Evolutionary conservation across 441 rosid genomes (phyloP).

Genomic region (Pelargonium citronellum): DNA sequence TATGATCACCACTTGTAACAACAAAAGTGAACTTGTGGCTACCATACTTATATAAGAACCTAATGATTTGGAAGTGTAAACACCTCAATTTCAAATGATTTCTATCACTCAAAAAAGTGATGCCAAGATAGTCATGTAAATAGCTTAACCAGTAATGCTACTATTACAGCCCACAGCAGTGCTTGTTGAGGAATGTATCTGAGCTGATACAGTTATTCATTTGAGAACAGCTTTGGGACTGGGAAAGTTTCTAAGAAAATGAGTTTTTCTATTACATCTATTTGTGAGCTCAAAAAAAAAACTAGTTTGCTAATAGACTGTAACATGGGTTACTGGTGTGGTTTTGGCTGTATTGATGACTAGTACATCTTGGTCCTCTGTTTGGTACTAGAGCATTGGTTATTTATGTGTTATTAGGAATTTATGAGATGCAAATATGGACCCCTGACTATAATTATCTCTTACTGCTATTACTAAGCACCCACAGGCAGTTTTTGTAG

Average conservation of each 20-base stretch:
- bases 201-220: neutral
- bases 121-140: constrained; percentile 5
- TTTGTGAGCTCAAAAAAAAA: no score
- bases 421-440: no score
- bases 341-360: no score
- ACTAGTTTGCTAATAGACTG: no score
- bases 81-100: neutral
- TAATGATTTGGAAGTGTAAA: constrained; percentile 1
- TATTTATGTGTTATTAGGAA: no score
- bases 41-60: neutral
- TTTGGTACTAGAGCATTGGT: no score
- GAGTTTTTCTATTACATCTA: no score
- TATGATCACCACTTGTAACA: constrained; percentile 1
- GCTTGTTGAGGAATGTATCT: neutral
- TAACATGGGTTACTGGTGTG: no score
- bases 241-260: no score
- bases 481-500: neutral
- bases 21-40: neutral
- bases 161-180: constrained; percentile 1
- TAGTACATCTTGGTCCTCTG: no score
- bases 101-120: neutral
- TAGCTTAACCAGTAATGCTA: neutral
- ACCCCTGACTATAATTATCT: no score
- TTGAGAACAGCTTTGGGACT: neutral
- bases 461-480: neutral